phyloP scores from a whole-genome alignment of 306 rosid species.

The Sesbania bispinosa region DNA sequence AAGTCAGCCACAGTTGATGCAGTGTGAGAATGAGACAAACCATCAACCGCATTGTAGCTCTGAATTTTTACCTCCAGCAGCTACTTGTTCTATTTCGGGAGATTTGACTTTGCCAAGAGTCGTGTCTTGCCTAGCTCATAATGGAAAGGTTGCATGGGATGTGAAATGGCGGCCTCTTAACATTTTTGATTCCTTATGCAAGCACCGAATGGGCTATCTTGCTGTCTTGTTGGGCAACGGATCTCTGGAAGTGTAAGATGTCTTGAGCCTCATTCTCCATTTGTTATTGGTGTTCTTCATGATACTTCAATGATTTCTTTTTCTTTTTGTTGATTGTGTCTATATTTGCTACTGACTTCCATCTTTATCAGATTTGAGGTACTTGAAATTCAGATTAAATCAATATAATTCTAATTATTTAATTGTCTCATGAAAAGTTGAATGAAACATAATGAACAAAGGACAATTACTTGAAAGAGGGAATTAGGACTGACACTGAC shows the following conservation, averaged over 20 bases:
- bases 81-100: slow-evolving; percentile 39
- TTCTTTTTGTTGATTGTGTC: background rate
- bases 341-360: slow-evolving; percentile 10
- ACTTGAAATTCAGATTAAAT: background rate
- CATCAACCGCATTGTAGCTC: slow-evolving; percentile 29
- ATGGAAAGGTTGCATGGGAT: slow-evolving; percentile 98
- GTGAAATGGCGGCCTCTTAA: slow-evolving; percentile 80
- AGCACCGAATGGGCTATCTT: slow-evolving; percentile 84
- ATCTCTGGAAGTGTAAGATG: slow-evolving; percentile 90
- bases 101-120: slow-evolving; percentile 69
- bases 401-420: background rate
- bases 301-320: background rate
- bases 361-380: background rate
- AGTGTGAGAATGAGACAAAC: slow-evolving; percentile 33
- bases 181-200: slow-evolving; percentile 34
- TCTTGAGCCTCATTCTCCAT: slow-evolving; percentile 22
- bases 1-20: slow-evolving; percentile 27
- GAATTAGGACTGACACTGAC: background rate
- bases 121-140: slow-evolving; percentile 77
- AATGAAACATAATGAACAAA: slow-evolving; percentile 9
- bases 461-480: background rate
- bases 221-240: slow-evolving; percentile 92
- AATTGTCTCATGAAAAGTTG: background rate
- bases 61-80: slow-evolving; percentile 31
- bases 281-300: background rate